phyloP scores from a whole-genome alignment of 805 yeast species.

The Wickerhamiella dianesei region DNA sequence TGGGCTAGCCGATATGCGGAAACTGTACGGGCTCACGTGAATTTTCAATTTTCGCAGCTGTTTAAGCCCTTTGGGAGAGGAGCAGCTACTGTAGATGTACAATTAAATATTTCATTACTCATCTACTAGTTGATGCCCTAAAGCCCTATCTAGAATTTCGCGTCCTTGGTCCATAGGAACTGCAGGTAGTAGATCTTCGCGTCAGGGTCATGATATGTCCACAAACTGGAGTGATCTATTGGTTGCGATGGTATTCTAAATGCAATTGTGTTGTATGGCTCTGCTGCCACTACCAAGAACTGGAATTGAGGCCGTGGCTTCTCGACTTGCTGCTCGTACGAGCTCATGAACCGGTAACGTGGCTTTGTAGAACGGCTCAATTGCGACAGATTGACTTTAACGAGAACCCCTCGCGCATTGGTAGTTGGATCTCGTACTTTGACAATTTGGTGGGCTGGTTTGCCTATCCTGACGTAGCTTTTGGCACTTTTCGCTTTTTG shows the following conservation, averaged over 20 bases:
- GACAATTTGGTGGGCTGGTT: constrained; percentile 55
- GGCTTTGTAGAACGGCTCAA: constrained; percentile 38
- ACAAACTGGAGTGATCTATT: constrained; percentile 31
- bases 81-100: not conserved
- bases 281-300: constrained; percentile 69
- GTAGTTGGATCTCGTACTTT: constrained; percentile 54
- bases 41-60: not conserved
- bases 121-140: constrained; percentile 1
- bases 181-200: constrained; percentile 52
- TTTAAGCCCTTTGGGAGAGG: too few species aligned
- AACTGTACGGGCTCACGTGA: not conserved
- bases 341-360: constrained; percentile 60
- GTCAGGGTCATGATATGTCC: constrained; percentile 60
- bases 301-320: constrained; percentile 39
- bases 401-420: constrained; percentile 47
- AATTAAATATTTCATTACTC: not conserved
- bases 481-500: constrained; percentile 25
- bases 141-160: not conserved
- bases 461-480: constrained; percentile 48
- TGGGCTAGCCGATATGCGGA: not conserved
- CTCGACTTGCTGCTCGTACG: constrained; percentile 50
- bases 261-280: constrained; percentile 76
- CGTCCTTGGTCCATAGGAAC: constrained; percentile 30
- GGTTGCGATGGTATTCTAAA: constrained; percentile 56
- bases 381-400: constrained; percentile 45